phyloP scores from a whole-genome alignment of 2,329 filamentous ascomycete species.

The Scytalidium lignicola region DNA sequence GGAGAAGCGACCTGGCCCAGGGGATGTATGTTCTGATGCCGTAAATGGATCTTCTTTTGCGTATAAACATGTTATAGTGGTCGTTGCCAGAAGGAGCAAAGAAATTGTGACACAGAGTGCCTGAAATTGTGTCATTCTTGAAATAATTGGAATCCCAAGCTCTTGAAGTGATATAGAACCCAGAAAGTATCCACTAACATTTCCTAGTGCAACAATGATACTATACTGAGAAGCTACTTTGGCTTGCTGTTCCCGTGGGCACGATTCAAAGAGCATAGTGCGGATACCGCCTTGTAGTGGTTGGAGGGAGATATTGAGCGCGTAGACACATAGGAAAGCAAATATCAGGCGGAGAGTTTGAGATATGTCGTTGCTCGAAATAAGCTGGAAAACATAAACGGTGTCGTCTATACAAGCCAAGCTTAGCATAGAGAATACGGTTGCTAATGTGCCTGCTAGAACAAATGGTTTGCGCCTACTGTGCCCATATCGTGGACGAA shows the following conservation, averaged over 20 bases:
- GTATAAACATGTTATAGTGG: slow-evolving; percentile 9
- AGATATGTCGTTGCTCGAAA: background rate
- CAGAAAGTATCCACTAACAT: slow-evolving; percentile 26
- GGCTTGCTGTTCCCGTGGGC: slow-evolving; percentile 24
- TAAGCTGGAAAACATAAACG: slow-evolving; percentile 1
- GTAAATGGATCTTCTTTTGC: slow-evolving; percentile 4
- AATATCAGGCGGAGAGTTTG: background rate
- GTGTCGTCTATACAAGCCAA: slow-evolving; percentile 46
- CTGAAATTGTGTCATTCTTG: slow-evolving; percentile 18
- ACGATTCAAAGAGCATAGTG: slow-evolving; percentile 28
- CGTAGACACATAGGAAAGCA: slow-evolving; percentile 20
- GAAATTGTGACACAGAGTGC: slow-evolving; percentile 17
- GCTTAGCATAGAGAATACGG: slow-evolving; percentile 42
- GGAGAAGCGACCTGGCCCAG: background rate
- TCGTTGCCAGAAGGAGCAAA: slow-evolving; percentile 8
- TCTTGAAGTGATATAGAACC: slow-evolving; percentile 17
- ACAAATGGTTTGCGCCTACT: slow-evolving; percentile 49
- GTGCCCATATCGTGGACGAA: slow-evolving; percentile 32
- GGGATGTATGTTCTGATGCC: background rate
- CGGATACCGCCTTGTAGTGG: slow-evolving; percentile 28
- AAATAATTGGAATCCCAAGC: slow-evolving; percentile 8
- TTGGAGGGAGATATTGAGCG: slow-evolving; percentile 28
- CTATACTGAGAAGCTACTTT: slow-evolving; percentile 27
- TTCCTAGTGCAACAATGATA: slow-evolving; percentile 23
- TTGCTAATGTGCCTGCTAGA: slow-evolving; percentile 41